Conservation (phyloP, 1,139 yeast genomes). For the Eremothecium sinecaudum region DNA sequence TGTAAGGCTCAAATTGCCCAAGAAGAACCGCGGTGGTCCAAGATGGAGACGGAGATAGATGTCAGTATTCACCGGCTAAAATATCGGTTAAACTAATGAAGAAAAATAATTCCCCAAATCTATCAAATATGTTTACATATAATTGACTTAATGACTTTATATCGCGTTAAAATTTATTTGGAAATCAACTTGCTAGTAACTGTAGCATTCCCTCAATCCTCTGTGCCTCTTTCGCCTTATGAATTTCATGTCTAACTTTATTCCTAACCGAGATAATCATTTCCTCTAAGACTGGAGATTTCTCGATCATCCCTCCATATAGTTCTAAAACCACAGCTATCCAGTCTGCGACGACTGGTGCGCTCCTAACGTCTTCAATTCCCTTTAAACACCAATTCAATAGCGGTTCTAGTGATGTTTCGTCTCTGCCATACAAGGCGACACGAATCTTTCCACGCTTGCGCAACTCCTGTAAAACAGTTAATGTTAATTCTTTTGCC, state of each 20-base stretch:
- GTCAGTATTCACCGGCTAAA: too few relatives aligned
- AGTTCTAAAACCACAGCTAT: conserved; percentile 71
- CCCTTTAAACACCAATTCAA: conserved; percentile 72
- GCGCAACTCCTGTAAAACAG: conserved; percentile 75
- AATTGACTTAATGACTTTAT: too few relatives aligned
- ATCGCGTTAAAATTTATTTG: too few relatives aligned
- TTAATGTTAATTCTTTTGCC: conserved; percentile 67
- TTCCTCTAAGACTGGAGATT: conserved; percentile 73
- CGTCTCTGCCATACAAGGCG: conserved; percentile 74
- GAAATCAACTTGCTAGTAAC: conserved; percentile 41
- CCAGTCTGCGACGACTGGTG: conserved; percentile 72
- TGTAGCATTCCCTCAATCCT: conserved; percentile 91
- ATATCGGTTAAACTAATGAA: too few relatives aligned
- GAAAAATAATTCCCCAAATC: too few relatives aligned
- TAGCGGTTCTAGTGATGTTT: conserved; percentile 72
- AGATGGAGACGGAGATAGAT: conserved; percentile 16
- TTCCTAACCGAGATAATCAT: conserved; percentile 50
- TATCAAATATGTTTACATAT: too few relatives aligned
- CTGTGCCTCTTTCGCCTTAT: conserved; percentile 77
- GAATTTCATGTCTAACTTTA: conserved; percentile 58
- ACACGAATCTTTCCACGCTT: conserved; percentile 80
- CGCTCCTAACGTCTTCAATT: conserved; percentile 72
- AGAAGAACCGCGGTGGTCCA: conserved; percentile 14
- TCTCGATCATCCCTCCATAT: conserved; percentile 63
- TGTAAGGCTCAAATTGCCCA: conserved; percentile 27